Percentiles rank a stretch among this genome's conserved stretches.
phyloP scores from a whole-genome alignment of 2,329 filamentous ascomycete genomes.

The Aspergillus terreus region DNA sequence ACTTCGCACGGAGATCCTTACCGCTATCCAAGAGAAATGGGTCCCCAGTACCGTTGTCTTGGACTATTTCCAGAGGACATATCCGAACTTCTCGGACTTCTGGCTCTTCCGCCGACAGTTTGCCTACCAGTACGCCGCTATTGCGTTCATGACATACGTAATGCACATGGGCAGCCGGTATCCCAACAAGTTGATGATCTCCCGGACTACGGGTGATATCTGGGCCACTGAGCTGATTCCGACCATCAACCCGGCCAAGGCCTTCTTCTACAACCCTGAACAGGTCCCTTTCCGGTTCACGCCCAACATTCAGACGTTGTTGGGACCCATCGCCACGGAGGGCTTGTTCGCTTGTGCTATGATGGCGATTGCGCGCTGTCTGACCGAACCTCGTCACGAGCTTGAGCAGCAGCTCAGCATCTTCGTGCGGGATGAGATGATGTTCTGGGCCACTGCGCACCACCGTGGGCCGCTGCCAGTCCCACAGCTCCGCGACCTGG shows the following conservation, averaged over 20 bases:
- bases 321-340: slow-evolving; percentile 93
- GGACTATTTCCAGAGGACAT: slow-evolving; percentile 84
- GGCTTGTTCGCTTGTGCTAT: slow-evolving; percentile 93
- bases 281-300: slow-evolving; percentile 96
- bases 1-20: slow-evolving; percentile 85
- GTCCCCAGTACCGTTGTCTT: slow-evolving; percentile 78
- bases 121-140: slow-evolving; percentile 87
- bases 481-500: slow-evolving; percentile 70
- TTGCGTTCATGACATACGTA: slow-evolving; percentile 98
- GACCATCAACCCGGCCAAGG: slow-evolving; percentile 76
- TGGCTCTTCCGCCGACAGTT: slow-evolving; percentile 98
- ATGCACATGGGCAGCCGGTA: slow-evolving; percentile 96
- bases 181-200: slow-evolving; percentile 92
- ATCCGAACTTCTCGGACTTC: slow-evolving; percentile 87
- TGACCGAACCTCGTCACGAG: slow-evolving; percentile 77
- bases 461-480: slow-evolving; percentile 65
- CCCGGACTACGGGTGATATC: slow-evolving; percentile 81
- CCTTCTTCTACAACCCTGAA: slow-evolving; percentile 92
- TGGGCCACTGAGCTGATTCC: slow-evolving; percentile 96
- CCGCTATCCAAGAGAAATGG: slow-evolving; percentile 89
- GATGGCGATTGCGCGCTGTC: slow-evolving; percentile 92
- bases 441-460: slow-evolving; percentile 86
- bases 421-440: slow-evolving; percentile 97
- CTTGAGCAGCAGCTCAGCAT: slow-evolving; percentile 92
- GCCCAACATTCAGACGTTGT: slow-evolving; percentile 89